Evolutionary conservation across 495 filamentous ascomycete genomes (phyloP), one percentile per base, ranked within the genome.

Genomic region (Glarea lozoyensis): DNA sequence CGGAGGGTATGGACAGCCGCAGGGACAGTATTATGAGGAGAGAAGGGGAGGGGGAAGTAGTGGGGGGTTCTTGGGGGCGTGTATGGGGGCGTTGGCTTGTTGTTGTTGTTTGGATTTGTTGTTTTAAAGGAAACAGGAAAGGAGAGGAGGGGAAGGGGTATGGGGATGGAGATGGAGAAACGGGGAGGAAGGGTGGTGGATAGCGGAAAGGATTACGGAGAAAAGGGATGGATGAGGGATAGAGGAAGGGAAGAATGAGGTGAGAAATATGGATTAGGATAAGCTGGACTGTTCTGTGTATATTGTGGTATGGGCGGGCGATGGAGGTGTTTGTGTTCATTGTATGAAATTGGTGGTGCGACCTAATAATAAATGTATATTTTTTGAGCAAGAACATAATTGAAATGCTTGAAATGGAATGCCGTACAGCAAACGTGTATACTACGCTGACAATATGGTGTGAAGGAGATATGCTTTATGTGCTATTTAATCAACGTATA

Each of bases 71-170:
- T 35, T 29, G 45, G 30, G 50, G 25, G 50, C 43, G 11, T 23
- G 49, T 29, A 18, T 50, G 21, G 54, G 45, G 4, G 43, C 37
- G 33, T 32, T 54, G 32, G 54, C 54, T 24, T 54, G 50, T 40
- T 57, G 54, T 36, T 57, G 54, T 48, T 57, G 54, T 52, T 45
- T 57, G 36, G 54, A 56, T 38, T 48, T 43, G 37, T 35, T 56
- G 18, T 56, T 56, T 15, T 56, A 56, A 33, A 31, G 12, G 34
- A 39, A 5, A 2, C 3, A 21, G 37, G 27, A n/a, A 15, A 27
- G 15, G 18, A 48, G 44, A 3, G 23, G 15, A 29, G 21, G 42
- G 2, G 19, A 0, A 39, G 2, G 33, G 12, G 22, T 9, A 21
- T 47, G 32, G 37, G 34, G 16, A 31, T n/a, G 22, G 36, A 21